Evolutionary conservation across 2,329 filamentous ascomycete genomes (phyloP).

Genomic region (Tolypocladium guangdongense): DNA sequence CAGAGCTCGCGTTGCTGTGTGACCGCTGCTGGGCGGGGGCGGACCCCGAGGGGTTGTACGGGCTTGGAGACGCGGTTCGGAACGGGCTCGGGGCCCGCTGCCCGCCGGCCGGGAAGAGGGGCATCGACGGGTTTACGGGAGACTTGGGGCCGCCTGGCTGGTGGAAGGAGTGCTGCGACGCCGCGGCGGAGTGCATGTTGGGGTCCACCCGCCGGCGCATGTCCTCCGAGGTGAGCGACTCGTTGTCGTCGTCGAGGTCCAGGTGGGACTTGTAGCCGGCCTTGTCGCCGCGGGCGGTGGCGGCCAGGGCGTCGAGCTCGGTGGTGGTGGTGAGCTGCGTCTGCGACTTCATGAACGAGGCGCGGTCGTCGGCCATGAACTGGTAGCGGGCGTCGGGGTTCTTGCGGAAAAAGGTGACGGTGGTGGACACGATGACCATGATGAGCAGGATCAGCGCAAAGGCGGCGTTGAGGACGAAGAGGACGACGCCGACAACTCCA

Average conservation of each 20-base stretch:
- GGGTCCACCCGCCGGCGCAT: conserved; percentile 23
- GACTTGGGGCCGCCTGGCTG: conserved; percentile 12
- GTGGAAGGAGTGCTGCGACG: conserved; percentile 20
- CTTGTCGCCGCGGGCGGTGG: conserved; percentile 79
- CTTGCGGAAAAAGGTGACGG: conserved; percentile 71
- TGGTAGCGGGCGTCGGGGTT: conserved; percentile 93
- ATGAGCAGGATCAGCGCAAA: conserved; percentile 75
- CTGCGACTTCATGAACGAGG: conserved; percentile 95
- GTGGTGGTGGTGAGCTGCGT: conserved; percentile 66
- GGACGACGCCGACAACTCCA: conserved; percentile 78
- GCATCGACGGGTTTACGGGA: conserved; percentile 31
- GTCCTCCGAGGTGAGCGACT: conserved; percentile 27
- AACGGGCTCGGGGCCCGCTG: conserved; percentile 24
- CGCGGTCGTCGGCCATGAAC: conserved; percentile 91
- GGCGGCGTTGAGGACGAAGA: conserved; percentile 79
- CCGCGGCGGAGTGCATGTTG: conserved; percentile 6
- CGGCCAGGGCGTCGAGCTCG: conserved; percentile 81
- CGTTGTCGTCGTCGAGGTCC: conserved; percentile 31
- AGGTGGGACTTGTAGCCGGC: conserved; percentile 30
- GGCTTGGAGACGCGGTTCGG: conserved; percentile 23
- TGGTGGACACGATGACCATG: conserved; percentile 55
- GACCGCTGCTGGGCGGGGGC: conserved; percentile 16
- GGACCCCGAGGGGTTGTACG: conserved; percentile 13
- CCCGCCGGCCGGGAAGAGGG: conserved; percentile 28
- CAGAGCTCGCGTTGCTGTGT: conserved; percentile 21